Base-by-base conservation (phyloP, 2,329 filamentous ascomycete species). In the Fusarium chaquense region DNA sequence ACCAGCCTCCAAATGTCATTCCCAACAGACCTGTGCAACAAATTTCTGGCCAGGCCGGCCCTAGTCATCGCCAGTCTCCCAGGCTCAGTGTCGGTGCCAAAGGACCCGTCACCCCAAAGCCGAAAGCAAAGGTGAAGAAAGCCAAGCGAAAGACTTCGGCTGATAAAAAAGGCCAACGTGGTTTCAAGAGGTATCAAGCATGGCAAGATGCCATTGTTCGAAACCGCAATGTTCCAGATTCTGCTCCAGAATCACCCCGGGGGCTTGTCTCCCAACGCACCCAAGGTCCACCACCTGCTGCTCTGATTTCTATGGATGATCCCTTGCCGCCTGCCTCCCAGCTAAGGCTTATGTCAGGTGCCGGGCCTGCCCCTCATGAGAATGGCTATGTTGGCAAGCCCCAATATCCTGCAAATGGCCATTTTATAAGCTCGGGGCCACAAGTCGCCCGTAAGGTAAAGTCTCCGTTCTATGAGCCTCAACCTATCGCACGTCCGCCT, bases 121-220 rank as follows among this genome's bases (percentile, higher is more conserved):
- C 58, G 44, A 74, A 72, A 33, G 65, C 62, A 62, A 75, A 70
- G 50, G 67, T 70, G 50, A 71, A 70, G 55, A 76, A 76, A 50
- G 69, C 73, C 43, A 79, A 78, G 50, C 68, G 71, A 70, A 75
- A 72, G 64, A 73, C 58, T 54, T 58, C 67, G 33, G 49, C 71
- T 26, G 74, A 76, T 22, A 79, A 77, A 66, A 82, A 76, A 66
- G 76, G 78, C 30, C 81, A 83, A 49, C 78, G 82, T 35, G 83
- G 83, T 3, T 85, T 85, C 62, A 81, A 81, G 67, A 78, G 83
- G 66, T 85, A 85, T 54, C 78, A 81, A 63, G 83, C 80, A n/a
- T 81, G 80, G 80, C 77, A 80, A 61, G 78, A 80, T 43, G 80
- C 80, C 22, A 73, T 81, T 38, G 72, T 75, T 50, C 78, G 80